phyloP scores from a whole-genome alignment of 306 rosid genomes.

The Urtica urens region DNA sequence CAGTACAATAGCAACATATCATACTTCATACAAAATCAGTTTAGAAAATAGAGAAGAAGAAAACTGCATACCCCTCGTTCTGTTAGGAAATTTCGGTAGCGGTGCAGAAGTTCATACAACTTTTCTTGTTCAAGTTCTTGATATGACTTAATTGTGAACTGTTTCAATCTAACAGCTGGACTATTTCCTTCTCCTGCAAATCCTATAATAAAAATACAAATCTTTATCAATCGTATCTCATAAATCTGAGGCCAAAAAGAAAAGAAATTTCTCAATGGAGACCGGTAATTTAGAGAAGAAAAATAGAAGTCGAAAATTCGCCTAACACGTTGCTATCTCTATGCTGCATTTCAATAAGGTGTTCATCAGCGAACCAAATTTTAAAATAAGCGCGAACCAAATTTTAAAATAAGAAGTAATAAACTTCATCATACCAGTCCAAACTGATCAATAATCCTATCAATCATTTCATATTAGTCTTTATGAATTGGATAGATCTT shows the following conservation, averaged over 20 bases:
- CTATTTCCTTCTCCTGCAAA: conserved; percentile 30
- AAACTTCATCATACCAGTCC: too few relatives aligned
- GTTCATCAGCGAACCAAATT: too few relatives aligned
- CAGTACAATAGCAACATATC: conserved; percentile 7
- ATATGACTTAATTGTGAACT: conserved; percentile 18
- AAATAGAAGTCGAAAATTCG: too few relatives aligned
- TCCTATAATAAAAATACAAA: background rate
- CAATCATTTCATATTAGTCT: too few relatives aligned
- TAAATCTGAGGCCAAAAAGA: background rate
- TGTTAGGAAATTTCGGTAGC: conserved; percentile 40
- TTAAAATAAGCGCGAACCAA: too few relatives aligned
- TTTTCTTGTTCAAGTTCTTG: conserved; percentile 29
- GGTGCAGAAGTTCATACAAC: conserved; percentile 39
- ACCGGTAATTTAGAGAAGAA: background rate
- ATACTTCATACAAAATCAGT: conserved; percentile 6
- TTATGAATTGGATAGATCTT: too few relatives aligned
- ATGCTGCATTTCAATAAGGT: too few relatives aligned
- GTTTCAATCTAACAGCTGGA: conserved; percentile 20
- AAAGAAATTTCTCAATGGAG: background rate
- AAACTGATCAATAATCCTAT: too few relatives aligned
- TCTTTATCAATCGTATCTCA: background rate
- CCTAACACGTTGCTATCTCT: too few relatives aligned
- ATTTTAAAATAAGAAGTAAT: too few relatives aligned
- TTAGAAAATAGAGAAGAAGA: conserved; percentile 2
- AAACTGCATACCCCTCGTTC: conserved; percentile 47